phyloP scores from a whole-genome alignment of 345 rosid species.

The Gossypium turneri region DNA sequence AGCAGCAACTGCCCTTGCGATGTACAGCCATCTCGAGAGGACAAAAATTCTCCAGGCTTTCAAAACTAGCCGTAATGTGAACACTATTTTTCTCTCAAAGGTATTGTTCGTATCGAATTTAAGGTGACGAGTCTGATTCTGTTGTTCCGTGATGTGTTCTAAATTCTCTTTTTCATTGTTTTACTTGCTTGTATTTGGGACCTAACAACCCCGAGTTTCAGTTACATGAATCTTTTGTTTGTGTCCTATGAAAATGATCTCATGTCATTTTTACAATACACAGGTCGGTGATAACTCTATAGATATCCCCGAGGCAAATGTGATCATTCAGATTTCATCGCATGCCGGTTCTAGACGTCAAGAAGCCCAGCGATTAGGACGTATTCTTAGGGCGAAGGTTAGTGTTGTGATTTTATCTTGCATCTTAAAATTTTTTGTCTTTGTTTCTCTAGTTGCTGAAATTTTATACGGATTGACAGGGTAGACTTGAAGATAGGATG shows the following conservation, averaged over 20 bases:
- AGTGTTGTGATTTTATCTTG: conserved; percentile 12
- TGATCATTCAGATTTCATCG: conserved; percentile 92
- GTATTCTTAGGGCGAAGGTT: conserved; percentile 99
- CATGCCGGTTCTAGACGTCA: conserved; percentile 99
- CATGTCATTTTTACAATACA: conserved; percentile 7
- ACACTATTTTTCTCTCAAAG: conserved; percentile 89
- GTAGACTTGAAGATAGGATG: conserved; percentile 92
- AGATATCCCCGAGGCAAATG: conserved; percentile 98
- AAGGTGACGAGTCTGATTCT: neutral
- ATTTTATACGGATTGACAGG: conserved; percentile 36
- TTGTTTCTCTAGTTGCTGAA: neutral
- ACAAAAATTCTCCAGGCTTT: conserved; percentile 89
- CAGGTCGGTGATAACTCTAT: conserved; percentile 98
- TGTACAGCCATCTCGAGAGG: conserved; percentile 84
- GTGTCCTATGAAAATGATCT: neutral
- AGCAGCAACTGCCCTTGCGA: conserved; percentile 12
- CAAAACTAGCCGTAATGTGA: conserved; percentile 75
- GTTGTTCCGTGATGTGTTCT: neutral
- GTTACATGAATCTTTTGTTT: neutral
- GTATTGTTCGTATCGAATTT: conserved; percentile 27
- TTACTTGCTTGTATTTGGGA: neutral
- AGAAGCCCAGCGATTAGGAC: conserved; percentile 96
- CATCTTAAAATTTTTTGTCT: neutral
- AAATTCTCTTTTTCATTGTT: neutral
- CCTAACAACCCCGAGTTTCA: no score